Percentiles rank a stretch among this genome's conserved stretches.
phyloP scores from a whole-genome alignment of 495 filamentous ascomycete species.

The Penicillium soppii region DNA sequence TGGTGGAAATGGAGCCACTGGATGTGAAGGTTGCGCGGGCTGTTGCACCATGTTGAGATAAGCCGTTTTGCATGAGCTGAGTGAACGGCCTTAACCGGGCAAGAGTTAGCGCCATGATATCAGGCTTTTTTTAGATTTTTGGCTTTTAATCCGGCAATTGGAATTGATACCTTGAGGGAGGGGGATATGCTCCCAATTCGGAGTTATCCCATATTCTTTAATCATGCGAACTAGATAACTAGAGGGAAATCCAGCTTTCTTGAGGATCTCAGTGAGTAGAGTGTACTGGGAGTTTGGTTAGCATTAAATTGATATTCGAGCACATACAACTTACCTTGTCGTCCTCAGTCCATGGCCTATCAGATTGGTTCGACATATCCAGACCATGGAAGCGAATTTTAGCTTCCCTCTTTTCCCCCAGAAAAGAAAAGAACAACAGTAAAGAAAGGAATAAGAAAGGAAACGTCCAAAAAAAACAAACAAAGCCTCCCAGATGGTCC shows the following conservation, averaged over 20 bases:
- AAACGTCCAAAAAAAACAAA: constrained; percentile 14
- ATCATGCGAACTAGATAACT: constrained; percentile 50
- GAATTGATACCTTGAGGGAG: constrained; percentile 49
- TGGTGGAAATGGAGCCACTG: constrained; percentile 13
- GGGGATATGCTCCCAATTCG: constrained; percentile 58
- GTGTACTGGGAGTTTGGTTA: constrained; percentile 37
- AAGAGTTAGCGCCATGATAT: constrained; percentile 7
- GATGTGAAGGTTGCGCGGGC: constrained; percentile 17
- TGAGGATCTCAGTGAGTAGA: constrained; percentile 61
- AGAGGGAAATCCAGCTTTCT: constrained; percentile 53
- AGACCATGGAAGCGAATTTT: constrained; percentile 38
- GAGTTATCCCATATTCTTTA: constrained; percentile 45
- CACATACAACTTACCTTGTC: constrained; percentile 51
- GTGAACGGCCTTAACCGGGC: constrained; percentile 35
- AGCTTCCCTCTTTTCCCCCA: constrained; percentile 5
- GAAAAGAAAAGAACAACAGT: constrained; percentile 7
- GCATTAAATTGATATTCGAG: constrained; percentile 1
- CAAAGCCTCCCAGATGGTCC: constrained; percentile 35
- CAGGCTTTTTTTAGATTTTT: background rate
- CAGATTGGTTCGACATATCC: constrained; percentile 50
- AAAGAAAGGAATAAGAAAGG: constrained; percentile 14
- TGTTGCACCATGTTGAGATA: constrained; percentile 37
- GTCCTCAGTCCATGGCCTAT: constrained; percentile 56
- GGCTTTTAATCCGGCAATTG: background rate
- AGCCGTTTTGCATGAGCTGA: constrained; percentile 43